These are phyloP conservation scores for Saturnispora zaruensis DNA, from an alignment of 805 yeast genomes.

Conservation along the genomic window DNA sequence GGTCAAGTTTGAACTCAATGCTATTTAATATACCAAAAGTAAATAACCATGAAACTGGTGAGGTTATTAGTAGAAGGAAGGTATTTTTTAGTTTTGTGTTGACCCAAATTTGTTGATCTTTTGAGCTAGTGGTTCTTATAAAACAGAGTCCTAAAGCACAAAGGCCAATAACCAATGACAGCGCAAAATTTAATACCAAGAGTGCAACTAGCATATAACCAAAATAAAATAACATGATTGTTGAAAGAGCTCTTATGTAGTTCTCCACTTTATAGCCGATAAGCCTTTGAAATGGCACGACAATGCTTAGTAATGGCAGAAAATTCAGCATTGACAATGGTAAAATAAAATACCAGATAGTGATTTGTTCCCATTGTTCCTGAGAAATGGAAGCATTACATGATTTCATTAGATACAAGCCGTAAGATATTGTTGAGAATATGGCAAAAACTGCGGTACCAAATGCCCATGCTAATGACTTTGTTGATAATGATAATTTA, in stretches of 20 bases:
- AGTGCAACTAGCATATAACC: constrained; percentile 66
- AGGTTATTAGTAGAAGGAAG: constrained; percentile 24
- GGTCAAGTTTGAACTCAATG: constrained; percentile 23
- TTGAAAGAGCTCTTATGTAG: constrained; percentile 19
- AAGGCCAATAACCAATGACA: constrained; percentile 65
- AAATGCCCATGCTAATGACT: constrained; percentile 24
- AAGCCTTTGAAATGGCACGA: not conserved
- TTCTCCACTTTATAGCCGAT: constrained; percentile 13
- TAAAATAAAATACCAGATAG: constrained; percentile 11
- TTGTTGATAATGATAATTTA: constrained; percentile 17
- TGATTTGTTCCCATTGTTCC: not conserved
- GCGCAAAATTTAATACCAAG: constrained; percentile 74
- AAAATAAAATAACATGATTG: constrained; percentile 40
- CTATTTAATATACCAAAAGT: constrained; percentile 21
- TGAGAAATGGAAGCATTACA: not conserved
- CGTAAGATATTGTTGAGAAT: constrained; percentile 19
- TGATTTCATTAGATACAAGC: constrained; percentile 13
- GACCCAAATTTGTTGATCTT: not conserved
- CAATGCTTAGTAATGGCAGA: constrained; percentile 5
- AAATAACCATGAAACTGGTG: constrained; percentile 25
- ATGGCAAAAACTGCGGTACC: constrained; percentile 26
- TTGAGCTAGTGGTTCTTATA: constrained; percentile 32
- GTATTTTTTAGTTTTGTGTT: constrained; percentile 14
- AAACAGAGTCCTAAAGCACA: constrained; percentile 70
- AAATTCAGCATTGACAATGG: constrained; percentile 15